Conservation (phyloP, 345 rosid species). For the Aquilaria malaccensis region DNA sequence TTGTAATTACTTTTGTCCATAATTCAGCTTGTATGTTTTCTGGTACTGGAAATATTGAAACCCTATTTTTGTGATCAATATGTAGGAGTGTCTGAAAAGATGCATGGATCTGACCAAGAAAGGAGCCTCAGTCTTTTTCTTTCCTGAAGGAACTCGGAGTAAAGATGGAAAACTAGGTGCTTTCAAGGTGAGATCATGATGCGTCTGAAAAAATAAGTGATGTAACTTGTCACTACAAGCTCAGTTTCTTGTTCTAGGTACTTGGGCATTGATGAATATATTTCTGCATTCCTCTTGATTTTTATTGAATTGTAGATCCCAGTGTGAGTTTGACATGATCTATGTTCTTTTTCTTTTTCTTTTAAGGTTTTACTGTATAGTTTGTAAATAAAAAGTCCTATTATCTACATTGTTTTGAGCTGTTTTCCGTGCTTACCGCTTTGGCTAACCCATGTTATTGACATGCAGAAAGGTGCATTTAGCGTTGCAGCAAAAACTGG, state of each 20-base stretch:
- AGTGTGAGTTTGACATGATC: no score
- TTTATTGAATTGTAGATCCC: not conserved
- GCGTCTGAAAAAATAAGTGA: not conserved
- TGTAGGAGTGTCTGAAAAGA: conserved; percentile 80
- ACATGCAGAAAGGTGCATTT: conserved; percentile 88
- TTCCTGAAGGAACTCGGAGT: conserved; percentile 94
- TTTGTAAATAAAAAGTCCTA: not conserved
- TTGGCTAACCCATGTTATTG: conserved; percentile 1
- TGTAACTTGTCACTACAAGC: not conserved
- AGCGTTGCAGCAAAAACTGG: conserved; percentile 71
- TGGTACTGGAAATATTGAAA: conserved; percentile 7
- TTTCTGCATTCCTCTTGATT: not conserved
- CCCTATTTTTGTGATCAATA: conserved; percentile 11
- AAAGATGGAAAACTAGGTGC: conserved; percentile 73
- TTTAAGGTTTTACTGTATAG: not conserved
- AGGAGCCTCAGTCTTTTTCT: conserved; percentile 80
- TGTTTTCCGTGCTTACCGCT: not conserved
- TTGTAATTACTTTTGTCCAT: not conserved
- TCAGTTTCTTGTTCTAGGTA: not conserved
- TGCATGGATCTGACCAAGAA: conserved; percentile 75
- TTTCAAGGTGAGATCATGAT: conserved; percentile 63
- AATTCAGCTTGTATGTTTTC: not conserved
- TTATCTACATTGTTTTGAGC: conserved; percentile 3
- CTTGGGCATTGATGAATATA: no score
- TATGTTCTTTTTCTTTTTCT: no score